Conservation (phyloP, 1,139 yeast genomes). For the Blastobotrys ciferrii region DNA sequence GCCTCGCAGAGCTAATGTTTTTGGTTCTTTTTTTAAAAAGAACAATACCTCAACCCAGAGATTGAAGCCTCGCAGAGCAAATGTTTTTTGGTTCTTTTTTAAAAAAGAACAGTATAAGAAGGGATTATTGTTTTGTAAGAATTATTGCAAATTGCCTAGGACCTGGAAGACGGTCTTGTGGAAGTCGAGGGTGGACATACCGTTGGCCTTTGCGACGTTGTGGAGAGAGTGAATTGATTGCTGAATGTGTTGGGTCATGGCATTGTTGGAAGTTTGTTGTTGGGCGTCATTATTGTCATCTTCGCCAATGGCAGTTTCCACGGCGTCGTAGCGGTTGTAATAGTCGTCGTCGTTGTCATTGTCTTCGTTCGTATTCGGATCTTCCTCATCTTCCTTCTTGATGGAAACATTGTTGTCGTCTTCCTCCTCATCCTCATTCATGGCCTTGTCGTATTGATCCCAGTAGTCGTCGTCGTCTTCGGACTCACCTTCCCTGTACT, state of each 20-base stretch:
- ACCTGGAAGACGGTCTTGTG: constrained; percentile 8
- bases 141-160: constrained; percentile 5
- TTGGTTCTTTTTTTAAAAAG: no score
- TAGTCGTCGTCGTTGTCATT: constrained; percentile 11
- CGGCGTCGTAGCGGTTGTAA: constrained; percentile 12
- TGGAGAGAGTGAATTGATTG: constrained; percentile 2
- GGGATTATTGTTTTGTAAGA: no score
- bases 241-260: constrained; percentile 1
- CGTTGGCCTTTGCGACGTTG: constrained; percentile 8
- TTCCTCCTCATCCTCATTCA: constrained; percentile 1
- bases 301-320: constrained; percentile 13
- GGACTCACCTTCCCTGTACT: not conserved
- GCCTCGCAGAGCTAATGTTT: no score
- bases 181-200: constrained; percentile 8
- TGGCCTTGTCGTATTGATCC: constrained; percentile 12
- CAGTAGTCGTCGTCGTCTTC: constrained; percentile 16
- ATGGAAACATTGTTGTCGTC: not conserved
- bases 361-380: not conserved
- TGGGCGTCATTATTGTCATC: not conserved
- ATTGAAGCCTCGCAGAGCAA: no score
- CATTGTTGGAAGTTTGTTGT: constrained; percentile 1
- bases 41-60: no score
- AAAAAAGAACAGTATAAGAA: no score
- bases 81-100: no score
- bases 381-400: constrained; percentile 2